phyloP scores from a whole-genome alignment of 768 basidiomycete species.

The Strobilomyces confusus region DNA sequence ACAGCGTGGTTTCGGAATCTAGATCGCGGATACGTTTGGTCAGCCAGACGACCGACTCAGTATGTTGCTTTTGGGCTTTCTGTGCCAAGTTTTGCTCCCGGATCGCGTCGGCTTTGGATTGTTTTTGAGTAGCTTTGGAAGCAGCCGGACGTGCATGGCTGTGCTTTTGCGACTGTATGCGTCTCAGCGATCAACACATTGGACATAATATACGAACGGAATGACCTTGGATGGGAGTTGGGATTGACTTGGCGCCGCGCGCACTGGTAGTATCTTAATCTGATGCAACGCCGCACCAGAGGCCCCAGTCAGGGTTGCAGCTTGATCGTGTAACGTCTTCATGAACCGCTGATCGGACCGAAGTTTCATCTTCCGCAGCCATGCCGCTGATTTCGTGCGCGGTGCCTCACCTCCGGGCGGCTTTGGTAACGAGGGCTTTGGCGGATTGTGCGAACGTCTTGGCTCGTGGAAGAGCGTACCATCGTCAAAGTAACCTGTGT shows the following conservation, averaged over 20 bases:
- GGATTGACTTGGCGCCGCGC: conserved; percentile 17
- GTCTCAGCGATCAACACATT: background rate
- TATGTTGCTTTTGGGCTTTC: conserved; percentile 40
- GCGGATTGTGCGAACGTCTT: conserved; percentile 57
- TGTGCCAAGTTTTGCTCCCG: conserved; percentile 43
- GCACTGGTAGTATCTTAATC: conserved; percentile 47
- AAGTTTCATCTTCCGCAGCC: conserved; percentile 37
- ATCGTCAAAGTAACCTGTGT: conserved; percentile 35
- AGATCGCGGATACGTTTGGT: conserved; percentile 40
- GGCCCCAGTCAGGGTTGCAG: conserved; percentile 62
- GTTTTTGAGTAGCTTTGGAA: conserved; percentile 28
- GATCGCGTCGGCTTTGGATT: conserved; percentile 38
- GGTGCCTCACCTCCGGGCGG: conserved; percentile 47
- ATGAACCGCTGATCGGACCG: conserved; percentile 54
- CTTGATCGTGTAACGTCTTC: conserved; percentile 51
- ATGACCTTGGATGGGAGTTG: conserved; percentile 13
- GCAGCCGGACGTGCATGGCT: conserved; percentile 9
- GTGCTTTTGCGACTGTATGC: conserved; percentile 12
- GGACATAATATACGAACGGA: background rate
- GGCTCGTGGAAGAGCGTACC: conserved; percentile 45
- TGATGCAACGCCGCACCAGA: conserved; percentile 49
- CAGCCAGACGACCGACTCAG: conserved; percentile 50
- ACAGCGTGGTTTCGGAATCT: conserved; percentile 13
- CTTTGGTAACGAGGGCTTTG: conserved; percentile 46
- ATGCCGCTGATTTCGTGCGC: conserved; percentile 25